phyloP scores from a whole-genome alignment of 768 basidiomycete species.

The Tylopilus plumbeoviolaceoides region DNA sequence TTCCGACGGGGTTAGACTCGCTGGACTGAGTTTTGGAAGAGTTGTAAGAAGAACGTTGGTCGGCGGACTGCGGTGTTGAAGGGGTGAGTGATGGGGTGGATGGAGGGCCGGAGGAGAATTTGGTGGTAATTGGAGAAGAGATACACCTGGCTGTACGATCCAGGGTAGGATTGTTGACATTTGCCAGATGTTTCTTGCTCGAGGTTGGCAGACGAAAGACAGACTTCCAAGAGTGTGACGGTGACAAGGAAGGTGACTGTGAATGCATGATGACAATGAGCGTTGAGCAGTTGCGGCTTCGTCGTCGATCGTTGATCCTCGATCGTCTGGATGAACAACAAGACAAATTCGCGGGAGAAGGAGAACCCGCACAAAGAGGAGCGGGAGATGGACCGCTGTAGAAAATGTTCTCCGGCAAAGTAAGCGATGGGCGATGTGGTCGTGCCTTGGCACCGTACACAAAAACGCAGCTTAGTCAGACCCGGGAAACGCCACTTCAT shows the following conservation, averaged over 20 bases:
- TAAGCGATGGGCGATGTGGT: constrained; percentile 14
- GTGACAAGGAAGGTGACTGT: constrained; percentile 20
- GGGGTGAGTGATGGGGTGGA: constrained; percentile 52
- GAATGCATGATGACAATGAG: constrained; percentile 22
- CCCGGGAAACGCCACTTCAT: constrained; percentile 23
- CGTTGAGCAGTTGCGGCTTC: constrained; percentile 6
- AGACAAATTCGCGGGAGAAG: constrained; percentile 10
- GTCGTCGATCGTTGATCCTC: constrained; percentile 24
- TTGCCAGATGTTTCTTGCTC: constrained; percentile 49
- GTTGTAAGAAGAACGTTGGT: constrained; percentile 72
- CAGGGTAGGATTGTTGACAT: constrained; percentile 37
- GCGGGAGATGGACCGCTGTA: constrained; percentile 4
- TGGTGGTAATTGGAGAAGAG: constrained; percentile 26
- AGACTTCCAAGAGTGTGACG: constrained; percentile 56
- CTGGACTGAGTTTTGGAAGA: constrained; percentile 74
- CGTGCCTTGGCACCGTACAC: constrained; percentile 6
- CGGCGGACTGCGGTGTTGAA: constrained; percentile 46
- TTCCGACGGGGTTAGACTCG: constrained; percentile 51
- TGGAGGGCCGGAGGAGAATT: constrained; percentile 28
- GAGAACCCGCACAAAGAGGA: constrained; percentile 2
- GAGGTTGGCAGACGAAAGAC: constrained; percentile 70
- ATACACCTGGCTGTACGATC: constrained; percentile 39
- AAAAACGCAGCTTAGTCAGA: constrained; percentile 28
- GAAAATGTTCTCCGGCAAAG: constrained; percentile 18
- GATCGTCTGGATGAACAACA: constrained; percentile 11